Percentiles rank a stretch among this genome's conserved stretches.
phyloP scores from a whole-genome alignment of 192 early-diverging fungal species.

The Mortierella alpina region DNA sequence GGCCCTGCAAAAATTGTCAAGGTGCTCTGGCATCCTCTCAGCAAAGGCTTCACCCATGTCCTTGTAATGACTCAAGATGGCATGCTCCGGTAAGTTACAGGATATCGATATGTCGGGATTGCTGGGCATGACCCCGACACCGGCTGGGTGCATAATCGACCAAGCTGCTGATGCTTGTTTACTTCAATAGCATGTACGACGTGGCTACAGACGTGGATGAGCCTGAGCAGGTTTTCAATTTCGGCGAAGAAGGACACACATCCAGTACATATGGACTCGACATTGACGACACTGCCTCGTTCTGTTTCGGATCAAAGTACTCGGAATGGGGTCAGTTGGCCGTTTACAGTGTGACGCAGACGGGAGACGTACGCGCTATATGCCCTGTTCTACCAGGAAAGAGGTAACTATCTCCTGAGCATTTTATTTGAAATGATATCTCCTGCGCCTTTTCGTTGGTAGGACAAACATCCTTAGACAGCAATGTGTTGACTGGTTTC shows the following conservation, averaged over 20 bases:
- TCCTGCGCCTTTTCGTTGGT: neutral
- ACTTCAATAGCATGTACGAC: conserved; percentile 73
- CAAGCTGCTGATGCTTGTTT: neutral
- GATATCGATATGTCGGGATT: neutral
- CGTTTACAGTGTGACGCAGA: conserved; percentile 75
- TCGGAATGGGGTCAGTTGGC: conserved; percentile 78
- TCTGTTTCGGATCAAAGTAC: conserved; percentile 59
- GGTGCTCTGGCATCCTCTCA: conserved; percentile 85
- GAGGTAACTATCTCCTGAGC: conserved; percentile 56
- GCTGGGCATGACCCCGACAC: neutral
- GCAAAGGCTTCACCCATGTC: conserved; percentile 74
- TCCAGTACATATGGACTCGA: conserved; percentile 54
- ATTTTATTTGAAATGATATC: neutral
- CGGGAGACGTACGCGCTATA: conserved; percentile 78
- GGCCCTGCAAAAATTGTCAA: conserved; percentile 66
- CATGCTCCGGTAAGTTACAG: conserved; percentile 58
- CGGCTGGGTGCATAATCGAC: neutral
- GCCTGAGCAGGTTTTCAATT: conserved; percentile 76
- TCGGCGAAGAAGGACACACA: conserved; percentile 41
- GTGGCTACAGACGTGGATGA: conserved; percentile 66
- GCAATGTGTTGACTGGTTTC: neutral
- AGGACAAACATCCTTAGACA: neutral
- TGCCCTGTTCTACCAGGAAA: conserved; percentile 81
- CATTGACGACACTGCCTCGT: conserved; percentile 55
- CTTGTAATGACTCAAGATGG: conserved; percentile 76